Conservation (phyloP, 2,329 filamentous ascomycete genomes). For the Byssochlamys sp. region DNA sequence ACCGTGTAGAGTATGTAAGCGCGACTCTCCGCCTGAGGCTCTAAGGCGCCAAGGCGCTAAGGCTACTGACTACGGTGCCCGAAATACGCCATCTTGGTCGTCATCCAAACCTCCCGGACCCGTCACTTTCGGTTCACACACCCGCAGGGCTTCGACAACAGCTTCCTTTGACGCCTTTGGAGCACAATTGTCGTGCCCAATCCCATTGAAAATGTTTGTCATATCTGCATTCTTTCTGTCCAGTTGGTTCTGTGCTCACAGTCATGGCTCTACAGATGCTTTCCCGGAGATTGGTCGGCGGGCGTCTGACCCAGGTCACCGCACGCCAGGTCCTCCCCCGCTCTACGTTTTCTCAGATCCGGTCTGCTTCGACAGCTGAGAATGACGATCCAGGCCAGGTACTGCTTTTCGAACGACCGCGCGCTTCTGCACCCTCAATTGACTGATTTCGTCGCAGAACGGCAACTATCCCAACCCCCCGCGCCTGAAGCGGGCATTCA, state of each 20-base stretch:
- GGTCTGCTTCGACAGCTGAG: conserved; percentile 29
- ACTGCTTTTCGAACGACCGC: conserved; percentile 5
- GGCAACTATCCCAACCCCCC: conserved; percentile 41
- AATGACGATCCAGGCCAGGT: conserved; percentile 37
- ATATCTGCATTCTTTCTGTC: neutral
- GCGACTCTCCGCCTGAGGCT: conserved; percentile 12
- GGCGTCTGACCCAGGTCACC: conserved; percentile 33
- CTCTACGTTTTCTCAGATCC: conserved; percentile 34
- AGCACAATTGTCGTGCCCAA: neutral
- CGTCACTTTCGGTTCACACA: neutral
- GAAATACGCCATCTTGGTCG: neutral
- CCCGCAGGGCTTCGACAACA: neutral
- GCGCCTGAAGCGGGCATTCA: conserved; percentile 73
- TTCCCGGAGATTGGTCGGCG: conserved; percentile 35
- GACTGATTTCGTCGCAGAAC: conserved; percentile 28
- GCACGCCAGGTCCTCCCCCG: conserved; percentile 29
- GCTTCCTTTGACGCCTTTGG: neutral
- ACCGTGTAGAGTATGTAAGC: conserved; percentile 23
- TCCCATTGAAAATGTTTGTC: neutral
- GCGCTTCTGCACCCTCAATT: conserved; percentile 7
- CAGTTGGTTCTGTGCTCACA: neutral
- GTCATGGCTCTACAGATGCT: conserved; percentile 27
- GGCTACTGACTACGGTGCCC: conserved; percentile 9
- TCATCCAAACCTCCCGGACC: neutral
- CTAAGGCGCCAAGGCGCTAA: conserved; percentile 5